These are phyloP conservation scores for Volvox reticuliferus DNA, from an alignment of 139 green algal genomes.

Conservation along the genomic window DNA sequence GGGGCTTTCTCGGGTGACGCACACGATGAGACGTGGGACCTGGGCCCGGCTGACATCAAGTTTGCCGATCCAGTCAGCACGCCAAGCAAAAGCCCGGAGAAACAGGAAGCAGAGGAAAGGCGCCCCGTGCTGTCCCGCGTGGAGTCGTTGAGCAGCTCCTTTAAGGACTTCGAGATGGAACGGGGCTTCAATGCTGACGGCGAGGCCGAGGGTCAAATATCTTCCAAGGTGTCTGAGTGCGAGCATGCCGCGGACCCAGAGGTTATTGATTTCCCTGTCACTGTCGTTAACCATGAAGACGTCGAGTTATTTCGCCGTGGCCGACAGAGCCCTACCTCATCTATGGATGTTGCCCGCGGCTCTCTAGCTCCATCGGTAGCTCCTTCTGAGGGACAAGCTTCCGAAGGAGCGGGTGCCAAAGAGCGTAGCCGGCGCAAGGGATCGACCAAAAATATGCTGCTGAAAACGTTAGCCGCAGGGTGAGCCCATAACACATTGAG, in stretches of 20 bases:
- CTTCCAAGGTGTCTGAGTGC: slow-evolving; percentile 38
- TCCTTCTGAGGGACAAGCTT: not conserved
- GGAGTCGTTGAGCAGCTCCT: slow-evolving; percentile 69
- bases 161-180: slow-evolving; percentile 71
- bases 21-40: slow-evolving; percentile 64
- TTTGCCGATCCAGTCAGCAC: slow-evolving; percentile 69
- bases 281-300: slow-evolving; percentile 31
- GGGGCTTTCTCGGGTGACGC: slow-evolving; percentile 5
- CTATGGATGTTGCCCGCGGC: slow-evolving; percentile 52
- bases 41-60: slow-evolving; percentile 65
- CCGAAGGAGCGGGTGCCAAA: not conserved
- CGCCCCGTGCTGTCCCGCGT: slow-evolving; percentile 65
- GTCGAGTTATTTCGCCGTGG: slow-evolving; percentile 50
- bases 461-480: not conserved
- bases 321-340: slow-evolving; percentile 50
- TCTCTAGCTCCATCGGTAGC: slow-evolving; percentile 27
- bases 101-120: slow-evolving; percentile 41
- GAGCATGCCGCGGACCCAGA: slow-evolving; percentile 24
- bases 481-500: not conserved
- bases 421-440: slow-evolving; percentile 25
- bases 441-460: not conserved
- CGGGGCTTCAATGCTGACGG: slow-evolving; percentile 24
- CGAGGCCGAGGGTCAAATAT: slow-evolving; percentile 20
- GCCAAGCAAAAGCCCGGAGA: slow-evolving; percentile 55
- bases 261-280: slow-evolving; percentile 46